Base-by-base conservation (phyloP, 371 early-diverging fungal species). In the Mortierella sp. region DNA sequence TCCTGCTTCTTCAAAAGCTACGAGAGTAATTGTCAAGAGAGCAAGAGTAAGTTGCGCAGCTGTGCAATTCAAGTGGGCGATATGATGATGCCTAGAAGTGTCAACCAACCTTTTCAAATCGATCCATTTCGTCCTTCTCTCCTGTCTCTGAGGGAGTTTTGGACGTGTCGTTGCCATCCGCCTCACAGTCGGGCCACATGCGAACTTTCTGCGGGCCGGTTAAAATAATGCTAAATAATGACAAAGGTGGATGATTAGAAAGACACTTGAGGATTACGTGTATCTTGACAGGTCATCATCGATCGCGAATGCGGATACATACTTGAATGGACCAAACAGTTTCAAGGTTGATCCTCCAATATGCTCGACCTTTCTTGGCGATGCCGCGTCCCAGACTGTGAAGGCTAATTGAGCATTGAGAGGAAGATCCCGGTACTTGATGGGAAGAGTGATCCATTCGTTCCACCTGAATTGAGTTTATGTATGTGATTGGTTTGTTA, bases 391-490 rank as follows among this genome's bases (percentile, higher is more conserved):
- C 97, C 97, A 98, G 10, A 98, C 91, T 11, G 94, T 95, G 54
- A 98, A 90, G 13, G 91, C 91, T 52, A 96, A 88, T 73, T 93
- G 93, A 0, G 97, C 91, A 34, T 93, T 91, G 8, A 92, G 83
- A 0, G 98, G 97, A 45, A 99, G 84, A 84, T 98, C 97, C 34
- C 93, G 88, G 89, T 96, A 97, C 82, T 93, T 94, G 73, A 97
- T 90, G 3, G 99, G 98, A 52, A 99, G 88, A 21, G 92, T 90
- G 42, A 99, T 85, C 98, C 98, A 97, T 90, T 98, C 98, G 84
- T 97, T 95, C 97, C 97, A 97, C 14, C 95, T 93, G 78, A 28
- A n/a, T 31, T 47, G 10, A 65, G 24, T 68, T n/a, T 70, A n/a
- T 63, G 60, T 28, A 31, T 52, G 54, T 48, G 55, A 68, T 8